These are phyloP conservation scores for Wickerhamiella dianesei DNA, from an alignment of 805 yeast genomes.

Conservation along the genomic window DNA sequence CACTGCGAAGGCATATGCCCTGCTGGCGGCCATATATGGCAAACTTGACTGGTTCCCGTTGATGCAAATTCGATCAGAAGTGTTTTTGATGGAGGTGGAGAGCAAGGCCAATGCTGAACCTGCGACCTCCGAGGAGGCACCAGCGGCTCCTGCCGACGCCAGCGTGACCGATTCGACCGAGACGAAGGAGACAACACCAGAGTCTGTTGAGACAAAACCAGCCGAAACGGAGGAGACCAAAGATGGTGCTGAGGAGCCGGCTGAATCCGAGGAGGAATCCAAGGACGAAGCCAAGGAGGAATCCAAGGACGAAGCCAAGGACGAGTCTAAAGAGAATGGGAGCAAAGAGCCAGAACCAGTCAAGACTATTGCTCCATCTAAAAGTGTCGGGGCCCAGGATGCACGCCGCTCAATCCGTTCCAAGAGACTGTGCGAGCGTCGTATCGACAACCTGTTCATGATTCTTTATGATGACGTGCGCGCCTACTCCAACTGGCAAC, in stretches of 20 bases:
- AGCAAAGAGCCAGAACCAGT: background rate
- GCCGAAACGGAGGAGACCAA: background rate
- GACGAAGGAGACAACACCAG: background rate
- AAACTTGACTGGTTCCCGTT: constrained; percentile 74
- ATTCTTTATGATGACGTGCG: constrained; percentile 53
- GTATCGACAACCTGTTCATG: constrained; percentile 67
- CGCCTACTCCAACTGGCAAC: constrained; percentile 83
- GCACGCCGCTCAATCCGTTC: constrained; percentile 21
- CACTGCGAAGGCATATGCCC: constrained; percentile 47
- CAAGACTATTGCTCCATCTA: background rate
- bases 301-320: background rate
- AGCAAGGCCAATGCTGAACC: constrained; percentile 24
- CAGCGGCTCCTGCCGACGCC: constrained; percentile 11
- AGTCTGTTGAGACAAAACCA: constrained; percentile 2
- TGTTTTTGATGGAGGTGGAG: constrained; percentile 74
- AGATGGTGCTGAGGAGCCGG: constrained; percentile 11
- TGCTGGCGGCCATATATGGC: constrained; percentile 54
- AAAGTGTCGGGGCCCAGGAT: background rate
- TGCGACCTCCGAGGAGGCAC: constrained; percentile 4
- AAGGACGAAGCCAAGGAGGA: constrained; percentile 7
- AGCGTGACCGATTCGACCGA: constrained; percentile 9
- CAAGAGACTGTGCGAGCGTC: constrained; percentile 56
- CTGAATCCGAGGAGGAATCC: constrained; percentile 5
- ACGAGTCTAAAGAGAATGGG: background rate
- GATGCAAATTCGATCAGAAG: constrained; percentile 47